Evolutionary conservation across 306 rosid genomes (phyloP), one percentile per base, ranked within the genome.

Genomic region (Quillaja saponaria): DNA sequence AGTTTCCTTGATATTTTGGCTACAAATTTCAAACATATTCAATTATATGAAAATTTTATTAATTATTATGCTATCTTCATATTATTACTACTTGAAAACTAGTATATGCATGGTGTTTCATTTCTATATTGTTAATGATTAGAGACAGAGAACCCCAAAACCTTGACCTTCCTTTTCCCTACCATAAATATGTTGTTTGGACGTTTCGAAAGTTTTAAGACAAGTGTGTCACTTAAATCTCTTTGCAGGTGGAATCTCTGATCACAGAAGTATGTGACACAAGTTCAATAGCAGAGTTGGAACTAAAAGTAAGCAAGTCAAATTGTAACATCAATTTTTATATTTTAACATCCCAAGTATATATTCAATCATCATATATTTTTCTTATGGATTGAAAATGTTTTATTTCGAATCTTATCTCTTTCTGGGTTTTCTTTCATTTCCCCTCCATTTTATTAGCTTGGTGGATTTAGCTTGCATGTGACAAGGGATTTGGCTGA

Each of bases 211-310:
- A 63, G 44, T 21, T 50, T 66, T n/a, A n/a, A n/a, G n/a, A n/a
- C 34, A 55, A 67, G 55, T 52, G 33, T 44, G 37, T 51, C 35
- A 39, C 28, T 67, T 70, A 17, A 57, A 55, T 81, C 51, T 67
- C 59, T 71, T 62, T 81, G 69, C 80, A 91, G 96, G 86, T 91
- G 64, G 76, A 84, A 73, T 80, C 72, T 85, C 68, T 91, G 54
- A 78, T 91, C 67, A 73, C 80, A 25, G 72, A 73, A 66, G 13
- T 91, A 64, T 91, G 98, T 35, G 90, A 88, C 49, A 63, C 97
- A 42, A 71, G 78, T 56, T 84, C 96, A 65, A 52, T 91, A 55
- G 82, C 59, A 31, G 96, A 88, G 75, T 45, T 91, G 28, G 81
- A 91, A 46, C 31, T 91, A 68, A 91, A 80, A 70, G 97, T 91